Percentiles rank a stretch among this genome's conserved stretches.
Conservation (phyloP, 176 grass and related monocot species). For the Triticum monococcum region DNA sequence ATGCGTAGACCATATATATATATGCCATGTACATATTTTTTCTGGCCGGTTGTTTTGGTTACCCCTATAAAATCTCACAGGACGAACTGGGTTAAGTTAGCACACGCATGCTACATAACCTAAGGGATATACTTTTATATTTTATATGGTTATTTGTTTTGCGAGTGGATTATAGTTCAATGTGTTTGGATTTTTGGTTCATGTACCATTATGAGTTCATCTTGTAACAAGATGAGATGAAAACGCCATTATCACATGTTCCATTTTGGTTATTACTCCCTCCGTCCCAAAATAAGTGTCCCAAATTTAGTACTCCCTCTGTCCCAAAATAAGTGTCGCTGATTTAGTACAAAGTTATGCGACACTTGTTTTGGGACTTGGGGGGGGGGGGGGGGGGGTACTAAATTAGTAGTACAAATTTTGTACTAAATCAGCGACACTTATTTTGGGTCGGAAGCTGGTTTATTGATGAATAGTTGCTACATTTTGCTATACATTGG, state of each 20-base stretch:
- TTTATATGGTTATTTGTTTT: not conserved
- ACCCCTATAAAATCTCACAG: not conserved
- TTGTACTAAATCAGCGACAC: too few relatives aligned
- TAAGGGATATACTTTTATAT: conserved; percentile 3
- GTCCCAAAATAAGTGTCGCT: too few relatives aligned
- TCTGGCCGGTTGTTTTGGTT: not conserved
- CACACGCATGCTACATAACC: not conserved
- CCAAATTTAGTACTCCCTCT: too few relatives aligned
- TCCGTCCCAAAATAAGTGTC: too few relatives aligned
- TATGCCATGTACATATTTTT: not conserved
- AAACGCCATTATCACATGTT: conserved; percentile 4
- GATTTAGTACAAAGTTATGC: too few relatives aligned
- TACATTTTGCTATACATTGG: too few relatives aligned
- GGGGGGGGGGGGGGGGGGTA: too few relatives aligned
- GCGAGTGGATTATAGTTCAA: not conserved
- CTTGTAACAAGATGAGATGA: not conserved
- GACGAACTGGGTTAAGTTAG: conserved; percentile 1
- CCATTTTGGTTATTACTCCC: not conserved
- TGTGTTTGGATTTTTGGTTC: not conserved
- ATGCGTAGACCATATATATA: conserved; percentile 21
- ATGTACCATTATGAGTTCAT: not conserved
- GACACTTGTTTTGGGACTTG: too few relatives aligned
- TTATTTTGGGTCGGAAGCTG: too few relatives aligned
- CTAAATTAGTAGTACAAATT: too few relatives aligned
- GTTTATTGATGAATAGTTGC: too few relatives aligned